phyloP scores from a whole-genome alignment of 2,329 filamentous ascomycete species.

The Xylariaceae sp. region DNA sequence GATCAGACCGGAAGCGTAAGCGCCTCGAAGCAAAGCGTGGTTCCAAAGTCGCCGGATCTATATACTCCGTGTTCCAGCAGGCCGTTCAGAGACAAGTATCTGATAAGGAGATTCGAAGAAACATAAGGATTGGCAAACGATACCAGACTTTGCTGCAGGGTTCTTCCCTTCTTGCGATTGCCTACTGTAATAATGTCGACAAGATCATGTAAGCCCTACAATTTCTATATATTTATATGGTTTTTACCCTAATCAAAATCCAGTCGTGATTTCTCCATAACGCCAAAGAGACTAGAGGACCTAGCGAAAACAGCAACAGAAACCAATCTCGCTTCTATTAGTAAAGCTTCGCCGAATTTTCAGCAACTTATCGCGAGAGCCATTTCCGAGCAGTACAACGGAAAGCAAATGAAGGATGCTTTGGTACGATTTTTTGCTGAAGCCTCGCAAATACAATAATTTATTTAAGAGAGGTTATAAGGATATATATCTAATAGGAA shows the following conservation, averaged over 20 bases:
- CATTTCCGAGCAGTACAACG: not conserved
- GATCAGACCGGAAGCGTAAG: not conserved
- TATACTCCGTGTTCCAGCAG: not conserved
- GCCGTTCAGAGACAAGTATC: not conserved
- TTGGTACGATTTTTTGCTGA: not conserved
- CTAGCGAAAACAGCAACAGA: not conserved
- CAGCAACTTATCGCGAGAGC: not conserved
- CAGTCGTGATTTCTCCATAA: not conserved
- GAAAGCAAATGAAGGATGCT: not conserved
- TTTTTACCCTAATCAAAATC: not conserved
- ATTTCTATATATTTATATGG: not conserved
- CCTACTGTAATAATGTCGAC: not conserved
- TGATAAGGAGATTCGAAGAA: not conserved
- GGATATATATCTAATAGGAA: not conserved
- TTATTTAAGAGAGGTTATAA: not conserved
- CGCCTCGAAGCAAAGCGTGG: not conserved
- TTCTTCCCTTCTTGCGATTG: not conserved
- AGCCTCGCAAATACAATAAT: not conserved
- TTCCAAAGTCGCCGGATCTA: not conserved
- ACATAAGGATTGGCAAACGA: not conserved
- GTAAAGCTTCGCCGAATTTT: not conserved
- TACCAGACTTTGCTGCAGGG: not conserved
- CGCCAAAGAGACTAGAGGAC: not conserved
- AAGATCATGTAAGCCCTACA: not conserved
- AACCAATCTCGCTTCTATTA: not conserved